A percentile compares a stretch with the other conserved stretches of the same genome.
These are phyloP conservation scores for Dorcoceras hygrometricum DNA, from an alignment of 257 asterid species.

Conservation along the genomic window DNA sequence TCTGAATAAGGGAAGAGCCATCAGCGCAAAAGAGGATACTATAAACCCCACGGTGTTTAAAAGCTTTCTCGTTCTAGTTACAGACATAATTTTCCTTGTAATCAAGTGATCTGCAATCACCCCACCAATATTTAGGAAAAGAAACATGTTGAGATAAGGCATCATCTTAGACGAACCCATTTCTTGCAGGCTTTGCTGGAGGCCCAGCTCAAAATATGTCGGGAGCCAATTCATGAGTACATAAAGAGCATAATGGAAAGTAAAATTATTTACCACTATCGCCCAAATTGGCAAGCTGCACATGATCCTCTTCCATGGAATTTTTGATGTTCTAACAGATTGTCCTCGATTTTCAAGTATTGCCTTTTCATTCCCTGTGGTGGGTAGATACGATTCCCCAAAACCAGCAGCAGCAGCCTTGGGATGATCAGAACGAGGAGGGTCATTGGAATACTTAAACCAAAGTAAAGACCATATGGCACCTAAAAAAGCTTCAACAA, in stretches of 20 bases:
- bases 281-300: conserved; percentile 85
- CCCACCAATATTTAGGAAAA: conserved; percentile 88
- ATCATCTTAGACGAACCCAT: conserved; percentile 98
- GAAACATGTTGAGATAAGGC: conserved; percentile 83
- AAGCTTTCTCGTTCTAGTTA: conserved; percentile 71
- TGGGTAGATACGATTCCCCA: conserved; percentile 72
- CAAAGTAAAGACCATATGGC: conserved; percentile 77
- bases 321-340: conserved; percentile 33
- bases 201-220: conserved; percentile 82
- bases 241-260: conserved; percentile 88
- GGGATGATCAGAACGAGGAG: conserved; percentile 89
- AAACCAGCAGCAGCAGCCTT: conserved; percentile 89
- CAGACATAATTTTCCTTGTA: conserved; percentile 52
- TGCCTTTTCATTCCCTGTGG: conserved; percentile 37
- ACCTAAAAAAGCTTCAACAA: conserved; percentile 79
- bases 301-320: conserved; percentile 77
- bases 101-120: conserved; percentile 78
- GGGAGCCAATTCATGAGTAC: conserved; percentile 99
- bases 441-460: conserved; percentile 71
- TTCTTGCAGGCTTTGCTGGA: conserved; percentile 76
- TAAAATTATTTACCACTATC: conserved; percentile 79
- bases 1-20: conserved; percentile 70
- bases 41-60: conserved; percentile 72
- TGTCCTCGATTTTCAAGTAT: conserved; percentile 56
- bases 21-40: conserved; percentile 70